Evolutionary conservation across 176 grass and related monocot genomes (phyloP), one percentile per base, ranked within the genome.

Genomic region (Luzula sylvatica): DNA sequence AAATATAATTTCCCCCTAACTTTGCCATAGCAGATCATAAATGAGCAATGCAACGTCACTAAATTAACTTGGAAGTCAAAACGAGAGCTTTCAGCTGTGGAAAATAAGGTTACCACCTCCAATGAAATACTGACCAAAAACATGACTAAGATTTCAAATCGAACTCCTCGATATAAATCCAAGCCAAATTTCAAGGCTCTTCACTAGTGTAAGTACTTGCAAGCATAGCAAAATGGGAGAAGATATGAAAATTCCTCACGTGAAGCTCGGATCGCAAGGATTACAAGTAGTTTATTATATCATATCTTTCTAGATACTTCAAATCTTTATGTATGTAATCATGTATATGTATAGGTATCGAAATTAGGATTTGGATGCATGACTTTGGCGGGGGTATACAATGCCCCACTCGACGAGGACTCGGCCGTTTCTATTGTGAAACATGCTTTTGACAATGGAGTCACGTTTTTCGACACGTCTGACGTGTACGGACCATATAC

Each of bases 341-440:
- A 7, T 35, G 30, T 35, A 35, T 35, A 23, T 6, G 15, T 55
- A 3, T 23, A 68, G 65, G 65, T 68, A 8, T 68, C 65, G 15
- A 68, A 44, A 41, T 25, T 68, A 26, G 65, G 65, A 12, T 68
- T 68, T 25, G 65, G 65, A 9, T 68, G 65, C 65, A 68, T 68
- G 65, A 41, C 50, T 17, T 52, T 68, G 20, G 17, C 50, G 1
- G 65, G 65, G 18, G 8, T 45, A 13, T 68, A 55, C 65, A 55
- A 68, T 15, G 11, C 49, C 19, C 50, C 65, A 8, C 47, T 68
- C 3, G 13, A 3, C 14, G 65, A 68, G 6, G 65, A 52, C 12
- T 32, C 30, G 32, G 65, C 50, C 50, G 2, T 68, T 23, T 32
- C 65, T 24, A 55, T 56, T 30, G 55, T 68, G 47, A 55, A 68